Evolutionary conservation across 1,284 basidiomycete genomes (phyloP), one percentile per base, ranked within the genome.

Genomic region (Heterobasidion parviporum): DNA sequence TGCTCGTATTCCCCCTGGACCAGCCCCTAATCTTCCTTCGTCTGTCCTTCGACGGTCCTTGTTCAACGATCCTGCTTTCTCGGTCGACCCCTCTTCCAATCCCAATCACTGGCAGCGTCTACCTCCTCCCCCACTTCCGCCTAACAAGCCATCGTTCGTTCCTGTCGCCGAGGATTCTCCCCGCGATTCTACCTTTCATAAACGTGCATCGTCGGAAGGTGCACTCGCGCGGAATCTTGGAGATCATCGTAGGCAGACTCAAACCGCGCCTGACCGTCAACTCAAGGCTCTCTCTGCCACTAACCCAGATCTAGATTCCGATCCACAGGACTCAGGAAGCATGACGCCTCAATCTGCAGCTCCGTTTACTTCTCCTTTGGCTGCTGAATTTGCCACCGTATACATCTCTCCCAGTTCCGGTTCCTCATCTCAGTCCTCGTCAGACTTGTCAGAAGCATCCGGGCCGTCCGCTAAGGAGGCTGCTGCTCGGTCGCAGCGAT

Each of bases 31-130:
- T 14, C 56, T 56, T 41, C 59, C 54, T 43, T 59, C 43, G 51
- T 56, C 54, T 18, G 41, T 56, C 8, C 51, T 52, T 32, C 46
- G 60, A 34, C 56, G 41, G 20, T 61, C 57, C 10, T 49, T 58
- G 35, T 12, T 43, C 55, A 56, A 68, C 50, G 72, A 74, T 59
- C 71, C 71, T 38, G 71, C 72, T 14, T 74, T 73, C 64, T 69
- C 72, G 34, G 56, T 58, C 44, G 69, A 72, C 62, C 71, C 71
- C 34, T 59, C 57, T 47, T 55, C 56, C 50, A 72, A 73, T 58
- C 71, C 69, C 6, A 26, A 61, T 20, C 61, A 68, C 57, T 70
- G 67, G 45, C 50, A 36, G 48, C 48, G 48, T 54, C 59, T n/a
- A 53, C 44, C 32, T 53, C 58, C 7, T 33, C 55, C 50, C 16